phyloP scores from a whole-genome alignment of 2,329 filamentous ascomycete genomes.

The Fusarium pseudograminearum region DNA sequence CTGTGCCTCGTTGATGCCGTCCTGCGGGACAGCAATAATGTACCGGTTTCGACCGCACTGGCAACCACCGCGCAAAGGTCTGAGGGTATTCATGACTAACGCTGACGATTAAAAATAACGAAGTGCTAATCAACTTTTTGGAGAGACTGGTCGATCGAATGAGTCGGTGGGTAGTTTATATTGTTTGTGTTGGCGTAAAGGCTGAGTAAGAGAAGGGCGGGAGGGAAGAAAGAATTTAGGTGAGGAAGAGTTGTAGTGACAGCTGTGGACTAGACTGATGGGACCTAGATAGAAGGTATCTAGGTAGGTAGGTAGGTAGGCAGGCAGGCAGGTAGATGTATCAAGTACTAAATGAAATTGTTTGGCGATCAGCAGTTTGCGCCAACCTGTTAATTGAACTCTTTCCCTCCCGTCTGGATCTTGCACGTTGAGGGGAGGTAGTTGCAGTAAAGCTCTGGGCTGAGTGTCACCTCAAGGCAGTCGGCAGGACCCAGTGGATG shows the following conservation, averaged over 20 bases:
- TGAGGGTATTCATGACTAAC: slow-evolving; percentile 59
- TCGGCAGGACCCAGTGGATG: slow-evolving; percentile 23
- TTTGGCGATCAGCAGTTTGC: slow-evolving; percentile 34
- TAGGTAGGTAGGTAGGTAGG: too few species aligned
- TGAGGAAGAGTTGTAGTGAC: slow-evolving; percentile 18
- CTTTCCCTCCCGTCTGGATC: slow-evolving; percentile 6
- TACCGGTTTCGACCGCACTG: slow-evolving; percentile 90
- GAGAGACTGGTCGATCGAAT: background rate
- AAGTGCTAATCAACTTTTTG: background rate
- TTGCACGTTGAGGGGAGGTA: slow-evolving; percentile 9
- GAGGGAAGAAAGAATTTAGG: slow-evolving; percentile 9
- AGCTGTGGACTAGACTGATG: slow-evolving; percentile 3
- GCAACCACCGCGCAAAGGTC: slow-evolving; percentile 79
- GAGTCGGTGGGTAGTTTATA: background rate
- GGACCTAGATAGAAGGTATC: too few species aligned
- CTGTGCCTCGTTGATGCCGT: slow-evolving; percentile 67
- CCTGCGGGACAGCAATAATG: slow-evolving; percentile 74
- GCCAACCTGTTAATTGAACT: slow-evolving; percentile 17
- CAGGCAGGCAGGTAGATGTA: too few species aligned
- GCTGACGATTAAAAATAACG: background rate
- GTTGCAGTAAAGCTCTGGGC: background rate
- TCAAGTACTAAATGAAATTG: slow-evolving; percentile 22
- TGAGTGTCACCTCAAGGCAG: background rate
- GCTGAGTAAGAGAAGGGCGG: background rate
- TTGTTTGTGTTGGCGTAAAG: background rate